phyloP scores from a whole-genome alignment of 2,329 filamentous ascomycete genomes.

The Paracorniculantispora psalliotae region DNA sequence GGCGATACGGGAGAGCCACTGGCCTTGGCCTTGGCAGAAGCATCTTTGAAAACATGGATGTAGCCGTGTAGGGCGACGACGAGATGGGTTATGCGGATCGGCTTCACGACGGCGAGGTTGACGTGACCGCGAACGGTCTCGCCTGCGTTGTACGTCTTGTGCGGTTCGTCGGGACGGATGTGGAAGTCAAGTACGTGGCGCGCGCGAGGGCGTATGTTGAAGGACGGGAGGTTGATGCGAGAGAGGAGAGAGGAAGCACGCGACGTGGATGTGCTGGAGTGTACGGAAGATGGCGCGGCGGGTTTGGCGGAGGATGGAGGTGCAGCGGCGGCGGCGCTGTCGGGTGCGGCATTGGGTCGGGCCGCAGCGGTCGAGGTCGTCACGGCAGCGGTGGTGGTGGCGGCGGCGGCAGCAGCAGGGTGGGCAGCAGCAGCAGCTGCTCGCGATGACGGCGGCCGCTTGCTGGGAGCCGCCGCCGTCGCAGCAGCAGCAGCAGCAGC shows the following conservation, averaged over 20 bases:
- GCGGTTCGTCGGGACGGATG: constrained; percentile 70
- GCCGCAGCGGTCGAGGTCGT: constrained; percentile 14
- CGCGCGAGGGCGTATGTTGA: constrained; percentile 46
- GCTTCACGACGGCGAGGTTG: constrained; percentile 66
- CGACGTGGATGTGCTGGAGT: constrained; percentile 20
- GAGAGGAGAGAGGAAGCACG: constrained; percentile 41
- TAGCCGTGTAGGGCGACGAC: constrained; percentile 74
- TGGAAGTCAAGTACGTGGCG: constrained; percentile 74
- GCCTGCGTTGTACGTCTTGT: constrained; percentile 70
- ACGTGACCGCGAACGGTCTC: constrained; percentile 71
- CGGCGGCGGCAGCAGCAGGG: not conserved
- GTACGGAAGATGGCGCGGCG: constrained; percentile 19
- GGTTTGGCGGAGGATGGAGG: constrained; percentile 28
- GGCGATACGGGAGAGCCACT: constrained; percentile 39
- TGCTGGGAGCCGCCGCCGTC: not conserved
- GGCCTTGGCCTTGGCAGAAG: constrained; percentile 50
- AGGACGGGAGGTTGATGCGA: constrained; percentile 45
- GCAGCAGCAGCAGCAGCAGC: not conserved
- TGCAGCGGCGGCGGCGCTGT: constrained; percentile 20
- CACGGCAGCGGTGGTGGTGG: not conserved
- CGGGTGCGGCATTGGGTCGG: constrained; percentile 11
- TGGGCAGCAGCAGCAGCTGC: not conserved
- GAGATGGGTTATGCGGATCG: constrained; percentile 72
- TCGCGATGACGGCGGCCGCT: not conserved
- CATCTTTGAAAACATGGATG: constrained; percentile 72